These are phyloP conservation scores for Hippophae rhamnoides DNA, from an alignment of 306 rosid species.

Conservation along the genomic window DNA sequence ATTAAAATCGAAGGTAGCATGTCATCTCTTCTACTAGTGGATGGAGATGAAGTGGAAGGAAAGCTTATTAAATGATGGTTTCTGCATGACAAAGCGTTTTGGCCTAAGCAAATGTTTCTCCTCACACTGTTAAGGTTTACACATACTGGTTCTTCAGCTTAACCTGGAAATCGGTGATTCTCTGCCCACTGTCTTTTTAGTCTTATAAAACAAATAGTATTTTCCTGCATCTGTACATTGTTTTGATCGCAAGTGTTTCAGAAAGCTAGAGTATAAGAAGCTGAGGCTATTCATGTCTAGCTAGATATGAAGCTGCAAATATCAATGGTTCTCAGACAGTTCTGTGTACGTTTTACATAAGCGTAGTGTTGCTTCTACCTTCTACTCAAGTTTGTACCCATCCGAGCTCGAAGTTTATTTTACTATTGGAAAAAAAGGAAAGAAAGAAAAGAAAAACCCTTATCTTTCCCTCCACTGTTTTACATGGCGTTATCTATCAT, in stretches of 20 bases:
- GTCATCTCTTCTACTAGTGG: slow-evolving; percentile 20
- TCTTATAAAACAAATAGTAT: slow-evolving; percentile 4
- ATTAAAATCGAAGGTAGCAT: slow-evolving; percentile 24
- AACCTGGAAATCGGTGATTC: slow-evolving; percentile 37
- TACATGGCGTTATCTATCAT: no score
- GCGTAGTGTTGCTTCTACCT: no score
- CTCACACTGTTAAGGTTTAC: slow-evolving; percentile 43
- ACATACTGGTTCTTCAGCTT: slow-evolving; percentile 46
- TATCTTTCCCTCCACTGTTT: no score
- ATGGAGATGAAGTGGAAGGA: slow-evolving; percentile 34
- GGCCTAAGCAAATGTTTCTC: slow-evolving; percentile 36
- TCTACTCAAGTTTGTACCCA: no score
- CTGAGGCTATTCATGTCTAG: slow-evolving; percentile 24
- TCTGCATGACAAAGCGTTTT: slow-evolving; percentile 28
- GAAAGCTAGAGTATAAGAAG: slow-evolving; percentile 12
- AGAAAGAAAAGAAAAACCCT: no score
- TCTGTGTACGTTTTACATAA: slow-evolving; percentile 13
- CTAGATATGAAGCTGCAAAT: background rate
- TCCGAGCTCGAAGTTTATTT: no score
- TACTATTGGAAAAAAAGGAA: no score
- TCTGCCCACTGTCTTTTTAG: slow-evolving; percentile 27
- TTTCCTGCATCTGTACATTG: slow-evolving; percentile 23
- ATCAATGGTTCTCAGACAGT: slow-evolving; percentile 15
- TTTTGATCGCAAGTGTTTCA: slow-evolving; percentile 26
- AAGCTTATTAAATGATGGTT: slow-evolving; percentile 18